Base-by-base conservation (phyloP, 2,329 filamentous ascomycete genomes). In the Neurospora crassa region DNA sequence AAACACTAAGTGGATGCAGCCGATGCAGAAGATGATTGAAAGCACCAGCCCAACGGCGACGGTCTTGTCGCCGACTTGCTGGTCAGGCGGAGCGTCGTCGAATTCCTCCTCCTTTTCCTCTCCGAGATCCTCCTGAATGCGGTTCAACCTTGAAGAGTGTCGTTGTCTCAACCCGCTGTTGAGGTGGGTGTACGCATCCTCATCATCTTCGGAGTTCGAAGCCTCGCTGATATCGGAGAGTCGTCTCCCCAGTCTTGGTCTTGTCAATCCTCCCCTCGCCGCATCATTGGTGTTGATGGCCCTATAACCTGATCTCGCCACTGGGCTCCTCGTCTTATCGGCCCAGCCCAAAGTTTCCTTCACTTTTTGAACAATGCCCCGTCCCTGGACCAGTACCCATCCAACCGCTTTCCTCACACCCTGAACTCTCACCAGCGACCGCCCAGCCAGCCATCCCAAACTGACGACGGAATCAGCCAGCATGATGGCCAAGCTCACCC, bases 401-500 rank as follows among this genome's bases (percentile, higher is more conserved):
- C 14, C 12, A 40, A 24, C 71, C n/a, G 53, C 68, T 47, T 40
- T 18, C 47, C 34, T 53, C 42, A 71, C 34, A 5, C 53, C 42
- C 11, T 67, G 42, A 24, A 45, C 34, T 63, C 53, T 34, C 24
- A 68, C 67, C 20, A 42, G 67, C 1, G 78, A 78, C 3, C 88
- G 88, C 2, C 92, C 74, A 1, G 92, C 84, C 53, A 97, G 86
- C 84, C 94, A 94, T 1, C 91, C 89, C 11, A 99, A 87, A 76
- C 92, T 97, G 73, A 98, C 88, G 3, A 99, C 86, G 0, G 95
- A 93, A 80, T 99, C 96, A 29, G 93, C 92, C 37, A 99, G 86
- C 96, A 99, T 99, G 75, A 99, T 97, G 3, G 96, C 93, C 40
- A 99, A 83, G 42, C 93, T 97, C 2, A 97, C 86, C 96, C 96